Evolutionary conservation across 306 rosid genomes (phyloP).

Genomic region (Cucurbita ficifolia): DNA sequence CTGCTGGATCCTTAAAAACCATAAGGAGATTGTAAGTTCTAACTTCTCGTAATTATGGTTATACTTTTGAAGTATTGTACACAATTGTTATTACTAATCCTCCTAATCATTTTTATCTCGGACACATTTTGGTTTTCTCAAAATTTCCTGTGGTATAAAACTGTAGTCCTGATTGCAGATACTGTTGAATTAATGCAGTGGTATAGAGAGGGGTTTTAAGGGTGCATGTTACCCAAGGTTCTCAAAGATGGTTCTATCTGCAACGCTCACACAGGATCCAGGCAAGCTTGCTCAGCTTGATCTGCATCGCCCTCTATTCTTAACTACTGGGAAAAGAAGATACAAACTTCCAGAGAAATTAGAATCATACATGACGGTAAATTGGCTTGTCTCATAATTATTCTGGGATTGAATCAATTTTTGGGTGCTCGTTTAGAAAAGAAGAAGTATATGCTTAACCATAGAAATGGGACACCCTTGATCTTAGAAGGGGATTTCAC

Average conservation of each 20-base stretch:
- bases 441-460: background rate
- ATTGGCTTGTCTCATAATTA: background rate
- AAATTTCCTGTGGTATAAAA: background rate
- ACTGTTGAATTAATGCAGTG: conserved; percentile 26
- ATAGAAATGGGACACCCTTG: background rate
- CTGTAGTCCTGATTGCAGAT: background rate
- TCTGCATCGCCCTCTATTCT: conserved; percentile 66
- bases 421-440: background rate
- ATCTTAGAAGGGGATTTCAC: background rate
- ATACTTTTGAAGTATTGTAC: background rate
- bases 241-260: conserved; percentile 81
- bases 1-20: conserved; percentile 51
- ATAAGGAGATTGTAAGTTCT: conserved; percentile 63
- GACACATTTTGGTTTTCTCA: background rate
- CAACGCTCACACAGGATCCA: conserved; percentile 76
- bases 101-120: background rate
- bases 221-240: conserved; percentile 66
- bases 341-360: conserved; percentile 72
- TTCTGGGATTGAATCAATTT: background rate
- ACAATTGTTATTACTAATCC: background rate
- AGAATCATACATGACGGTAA: conserved; percentile 65
- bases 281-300: conserved; percentile 76
- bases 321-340: conserved; percentile 70
- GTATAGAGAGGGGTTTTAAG: conserved; percentile 77
- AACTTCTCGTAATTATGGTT: background rate